phyloP scores from a whole-genome alignment of 2,329 filamentous ascomycete species.

The Colletotrichum musicola region DNA sequence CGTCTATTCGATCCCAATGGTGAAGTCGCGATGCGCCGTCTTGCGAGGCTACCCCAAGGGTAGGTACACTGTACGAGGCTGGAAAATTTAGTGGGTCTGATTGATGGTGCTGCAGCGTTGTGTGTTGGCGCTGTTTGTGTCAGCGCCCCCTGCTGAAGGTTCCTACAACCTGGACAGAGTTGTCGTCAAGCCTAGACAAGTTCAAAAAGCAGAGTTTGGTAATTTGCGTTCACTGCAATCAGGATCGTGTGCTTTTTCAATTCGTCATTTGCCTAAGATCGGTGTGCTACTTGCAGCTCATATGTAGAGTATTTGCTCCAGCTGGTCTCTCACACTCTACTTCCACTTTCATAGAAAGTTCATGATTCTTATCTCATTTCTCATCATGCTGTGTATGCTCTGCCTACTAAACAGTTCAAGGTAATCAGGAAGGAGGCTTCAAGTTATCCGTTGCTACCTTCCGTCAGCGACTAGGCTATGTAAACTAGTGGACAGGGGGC shows the following conservation, averaged over 20 bases:
- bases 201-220: too few species aligned
- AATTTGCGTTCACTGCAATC: too few species aligned
- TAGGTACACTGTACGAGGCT: conserved; percentile 42
- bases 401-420: not conserved
- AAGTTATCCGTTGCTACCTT: conserved; percentile 57
- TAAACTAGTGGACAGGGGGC: conserved; percentile 15
- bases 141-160: not conserved
- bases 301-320: conserved; percentile 12
- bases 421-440: conserved; percentile 77
- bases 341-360: not conserved
- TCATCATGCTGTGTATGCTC: conserved; percentile 4
- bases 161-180: too few species aligned
- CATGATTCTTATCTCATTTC: conserved; percentile 30
- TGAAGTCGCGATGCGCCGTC: conserved; percentile 25
- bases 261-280: too few species aligned
- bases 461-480: not conserved
- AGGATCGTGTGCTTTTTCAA: too few species aligned
- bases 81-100: conserved; percentile 35
- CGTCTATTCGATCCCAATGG: conserved; percentile 27
- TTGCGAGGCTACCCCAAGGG: conserved; percentile 47
- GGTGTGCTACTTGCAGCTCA: not conserved
- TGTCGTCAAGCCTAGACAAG: too few species aligned
- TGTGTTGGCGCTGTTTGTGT: not conserved
- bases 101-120: not conserved
- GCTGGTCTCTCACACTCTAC: not conserved